Evolutionary conservation across 192 early-diverging fungal genomes (phyloP).

Genomic region (Gigaspora rosea): DNA sequence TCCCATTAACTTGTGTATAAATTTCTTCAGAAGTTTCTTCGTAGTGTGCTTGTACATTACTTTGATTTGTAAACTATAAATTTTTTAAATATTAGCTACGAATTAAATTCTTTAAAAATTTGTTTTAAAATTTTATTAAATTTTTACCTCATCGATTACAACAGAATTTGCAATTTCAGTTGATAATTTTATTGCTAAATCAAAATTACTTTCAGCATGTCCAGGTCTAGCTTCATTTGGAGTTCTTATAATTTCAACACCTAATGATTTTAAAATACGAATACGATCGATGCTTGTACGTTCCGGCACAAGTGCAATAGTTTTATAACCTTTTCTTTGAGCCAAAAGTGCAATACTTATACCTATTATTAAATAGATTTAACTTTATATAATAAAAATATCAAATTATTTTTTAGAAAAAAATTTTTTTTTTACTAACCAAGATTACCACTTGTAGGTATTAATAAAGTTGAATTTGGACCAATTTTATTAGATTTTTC

Average conservation of each 20-base stretch:
- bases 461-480: slow-evolving; percentile 53
- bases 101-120: slow-evolving; percentile 3
- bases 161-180: slow-evolving; percentile 50
- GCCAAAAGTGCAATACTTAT: slow-evolving; percentile 66
- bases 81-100: neutral
- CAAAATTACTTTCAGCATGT: slow-evolving; percentile 64
- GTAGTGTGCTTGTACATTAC: slow-evolving; percentile 45
- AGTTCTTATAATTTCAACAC: slow-evolving; percentile 71
- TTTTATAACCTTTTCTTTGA: slow-evolving; percentile 43
- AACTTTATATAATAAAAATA: neutral
- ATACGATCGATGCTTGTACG: slow-evolving; percentile 73
- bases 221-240: slow-evolving; percentile 66
- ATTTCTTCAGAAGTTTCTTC: slow-evolving; percentile 65
- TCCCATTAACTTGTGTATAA: slow-evolving; percentile 54
- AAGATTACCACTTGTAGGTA: slow-evolving; percentile 73
- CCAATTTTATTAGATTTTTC: slow-evolving; percentile 37
- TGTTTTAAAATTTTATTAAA: neutral
- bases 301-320: slow-evolving; percentile 67
- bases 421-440: neutral
- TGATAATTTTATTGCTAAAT: slow-evolving; percentile 60
- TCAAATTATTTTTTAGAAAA: no score
- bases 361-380: slow-evolving; percentile 33
- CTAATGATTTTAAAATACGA: slow-evolving; percentile 62
- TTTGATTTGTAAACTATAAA: slow-evolving; percentile 33
- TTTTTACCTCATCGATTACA: slow-evolving; percentile 64